Evolutionary conservation across 768 basidiomycete species (phyloP), one percentile per base, ranked within the genome.

Genomic region (Galerina sulciceps): DNA sequence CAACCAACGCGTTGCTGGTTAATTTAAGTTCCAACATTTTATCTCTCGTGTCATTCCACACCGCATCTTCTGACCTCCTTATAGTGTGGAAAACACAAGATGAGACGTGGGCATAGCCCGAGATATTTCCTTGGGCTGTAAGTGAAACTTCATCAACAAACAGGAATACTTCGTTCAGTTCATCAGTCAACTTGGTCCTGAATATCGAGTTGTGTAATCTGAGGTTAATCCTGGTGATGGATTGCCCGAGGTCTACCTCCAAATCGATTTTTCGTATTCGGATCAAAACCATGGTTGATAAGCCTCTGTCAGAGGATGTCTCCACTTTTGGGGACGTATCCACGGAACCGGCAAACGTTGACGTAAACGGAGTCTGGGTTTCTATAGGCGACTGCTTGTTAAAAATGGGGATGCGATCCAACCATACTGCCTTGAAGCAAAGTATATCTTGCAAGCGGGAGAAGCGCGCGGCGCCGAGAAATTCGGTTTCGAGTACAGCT

Each of bases 361-460:
- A 61, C 36, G 35, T 68, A 69, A 45, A 43, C n/a, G 48, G 73
- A 44, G 38, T 65, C 34, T 61, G 74, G 63, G 53, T 49, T 44
- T 71, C 64, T 18, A 71, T 23, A 37, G 67, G 63, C 50, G 69
- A 62, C 51, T 75, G 72, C 36, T 74, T 80, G 38, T 85, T 84
- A 66, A 95, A 84, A 8, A 91, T 75, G 0, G 93, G 92, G 23
- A 96, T 92, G 37, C 87, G 86, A 67, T 96, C 94, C 45, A 96
- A 71, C 93, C 94, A 96, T 11, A 96, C 93, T 5, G 94, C 94
- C 71, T 96, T 96, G 82, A 96, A 94, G 71, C 93, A 95, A 17
- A 98, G 80, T 53, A 96, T 87, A 68, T 97, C 95, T 72, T 96
- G 94, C 26, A 97, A 74, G 11, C 94, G 86, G 4, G 92, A 91